Percentiles rank a stretch among this genome's conserved stretches.
phyloP scores from a whole-genome alignment of 2,329 filamentous ascomycete species.

The Gremmenia infestans region DNA sequence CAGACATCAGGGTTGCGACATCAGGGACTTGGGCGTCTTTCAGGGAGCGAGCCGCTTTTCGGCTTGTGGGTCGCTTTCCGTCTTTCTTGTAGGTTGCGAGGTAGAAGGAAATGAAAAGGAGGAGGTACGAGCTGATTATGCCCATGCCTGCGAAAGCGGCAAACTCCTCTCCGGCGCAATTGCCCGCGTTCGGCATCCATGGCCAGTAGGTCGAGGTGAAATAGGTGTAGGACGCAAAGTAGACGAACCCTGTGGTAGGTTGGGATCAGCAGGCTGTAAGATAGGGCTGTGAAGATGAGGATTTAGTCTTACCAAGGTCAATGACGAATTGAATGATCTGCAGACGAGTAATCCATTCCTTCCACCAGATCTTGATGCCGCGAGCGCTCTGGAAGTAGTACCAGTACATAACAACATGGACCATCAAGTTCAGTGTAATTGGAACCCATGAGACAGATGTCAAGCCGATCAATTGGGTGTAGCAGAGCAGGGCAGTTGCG shows the following conservation, averaged over 20 bases:
- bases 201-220: slow-evolving; percentile 88
- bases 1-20: slow-evolving; percentile 27
- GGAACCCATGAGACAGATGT: slow-evolving; percentile 94
- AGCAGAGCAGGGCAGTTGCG: slow-evolving; percentile 94
- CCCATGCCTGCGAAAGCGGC: slow-evolving; percentile 88
- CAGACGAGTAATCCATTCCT: slow-evolving; percentile 97
- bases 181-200: slow-evolving; percentile 75
- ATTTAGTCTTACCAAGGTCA: slow-evolving; percentile 66
- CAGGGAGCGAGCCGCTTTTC: slow-evolving; percentile 61
- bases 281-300: background rate
- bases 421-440: slow-evolving; percentile 85
- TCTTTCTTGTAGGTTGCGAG: slow-evolving; percentile 91
- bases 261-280: background rate
- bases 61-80: slow-evolving; percentile 73
- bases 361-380: slow-evolving; percentile 97
- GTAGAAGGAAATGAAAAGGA: slow-evolving; percentile 99
- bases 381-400: slow-evolving; percentile 99
- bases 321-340: slow-evolving; percentile 98
- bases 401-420: slow-evolving; percentile 99
- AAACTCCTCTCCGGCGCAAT: slow-evolving; percentile 94
- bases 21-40: slow-evolving; percentile 30
- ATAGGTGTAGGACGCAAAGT: slow-evolving; percentile 99
- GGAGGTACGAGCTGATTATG: slow-evolving; percentile 89
- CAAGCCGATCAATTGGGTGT: slow-evolving; percentile 89
- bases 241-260: slow-evolving; percentile 76